Evolutionary conservation across 495 filamentous ascomycete species (phyloP).

Genomic region (Penicillium herquei): DNA sequence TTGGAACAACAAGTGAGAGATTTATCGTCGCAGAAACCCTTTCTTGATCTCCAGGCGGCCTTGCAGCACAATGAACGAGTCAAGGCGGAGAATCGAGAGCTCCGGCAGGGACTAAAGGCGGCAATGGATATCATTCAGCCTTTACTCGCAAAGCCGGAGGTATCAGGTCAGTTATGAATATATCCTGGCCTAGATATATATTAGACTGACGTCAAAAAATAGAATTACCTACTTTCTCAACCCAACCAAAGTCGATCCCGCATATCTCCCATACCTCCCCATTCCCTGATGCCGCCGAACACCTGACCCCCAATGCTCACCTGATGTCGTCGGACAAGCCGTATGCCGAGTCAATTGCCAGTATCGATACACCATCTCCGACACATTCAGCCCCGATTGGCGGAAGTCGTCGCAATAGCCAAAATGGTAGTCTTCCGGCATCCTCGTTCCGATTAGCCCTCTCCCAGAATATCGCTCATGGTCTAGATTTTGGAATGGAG

Average conservation of each 20-base stretch:
- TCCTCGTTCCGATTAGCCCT: slow-evolving; percentile 34
- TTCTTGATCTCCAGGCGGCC: slow-evolving; percentile 71
- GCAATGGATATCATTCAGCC: slow-evolving; percentile 67
- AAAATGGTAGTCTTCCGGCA: slow-evolving; percentile 16
- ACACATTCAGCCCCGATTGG: slow-evolving; percentile 32
- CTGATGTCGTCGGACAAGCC: slow-evolving; percentile 18
- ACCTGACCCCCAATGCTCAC: slow-evolving; percentile 18
- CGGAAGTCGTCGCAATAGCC: slow-evolving; percentile 30
- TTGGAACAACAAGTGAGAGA: slow-evolving; percentile 71
- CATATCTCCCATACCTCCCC: slow-evolving; percentile 25
- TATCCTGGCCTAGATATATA: background rate
- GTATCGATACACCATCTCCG: slow-evolving; percentile 36
- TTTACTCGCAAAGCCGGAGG: slow-evolving; percentile 39
- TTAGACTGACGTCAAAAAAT: slow-evolving; percentile 6
- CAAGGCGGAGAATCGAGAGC: slow-evolving; percentile 67
- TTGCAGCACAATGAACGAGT: slow-evolving; percentile 67
- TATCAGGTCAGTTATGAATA: slow-evolving; percentile 20
- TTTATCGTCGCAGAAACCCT: slow-evolving; percentile 72
- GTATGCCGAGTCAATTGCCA: slow-evolving; percentile 34
- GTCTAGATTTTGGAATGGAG: slow-evolving; percentile 53
- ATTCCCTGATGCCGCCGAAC: slow-evolving; percentile 22
- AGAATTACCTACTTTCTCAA: slow-evolving; percentile 16
- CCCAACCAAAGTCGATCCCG: slow-evolving; percentile 20
- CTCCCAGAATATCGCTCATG: slow-evolving; percentile 52
- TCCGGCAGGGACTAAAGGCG: slow-evolving; percentile 58